These are phyloP conservation scores for Microdochium nivale DNA, from an alignment of 2,329 filamentous ascomycete species.

Conservation along the genomic window DNA sequence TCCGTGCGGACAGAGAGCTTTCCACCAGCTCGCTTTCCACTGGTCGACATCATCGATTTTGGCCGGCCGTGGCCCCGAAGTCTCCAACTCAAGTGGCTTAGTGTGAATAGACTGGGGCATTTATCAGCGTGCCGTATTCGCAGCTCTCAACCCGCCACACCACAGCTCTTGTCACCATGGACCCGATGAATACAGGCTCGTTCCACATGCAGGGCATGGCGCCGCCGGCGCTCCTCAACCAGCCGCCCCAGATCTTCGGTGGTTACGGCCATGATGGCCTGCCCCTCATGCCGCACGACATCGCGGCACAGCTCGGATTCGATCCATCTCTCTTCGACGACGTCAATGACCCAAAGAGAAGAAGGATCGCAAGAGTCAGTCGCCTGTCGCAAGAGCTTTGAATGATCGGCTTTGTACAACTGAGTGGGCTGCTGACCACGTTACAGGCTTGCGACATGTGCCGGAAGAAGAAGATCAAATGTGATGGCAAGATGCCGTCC, in stretches of 20 bases:
- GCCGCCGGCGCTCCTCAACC: constrained; percentile 53
- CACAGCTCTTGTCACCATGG: neutral
- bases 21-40: too few relatives aligned
- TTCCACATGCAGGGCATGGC: constrained; percentile 51
- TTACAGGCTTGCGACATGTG: constrained; percentile 88
- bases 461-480: constrained; percentile 95
- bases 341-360: constrained; percentile 74
- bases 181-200: constrained; percentile 19
- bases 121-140: too few relatives aligned
- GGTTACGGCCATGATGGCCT: constrained; percentile 52
- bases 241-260: constrained; percentile 62
- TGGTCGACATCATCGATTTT: too few relatives aligned
- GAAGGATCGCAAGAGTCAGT: constrained; percentile 78
- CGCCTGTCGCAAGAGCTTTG: neutral
- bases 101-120: too few relatives aligned
- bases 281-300: constrained; percentile 46
- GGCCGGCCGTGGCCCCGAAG: too few relatives aligned
- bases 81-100: too few relatives aligned
- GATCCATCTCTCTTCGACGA: constrained; percentile 53
- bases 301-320: constrained; percentile 51
- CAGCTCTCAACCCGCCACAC: neutral
- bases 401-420: neutral
- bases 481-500: constrained; percentile 88
- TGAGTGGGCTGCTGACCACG: constrained; percentile 5
- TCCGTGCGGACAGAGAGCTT: too few relatives aligned